A percentile compares a stretch with the other conserved stretches of the same genome.
phyloP scores from a whole-genome alignment of 2,329 filamentous ascomycete species.

The Aspergillus fructus region DNA sequence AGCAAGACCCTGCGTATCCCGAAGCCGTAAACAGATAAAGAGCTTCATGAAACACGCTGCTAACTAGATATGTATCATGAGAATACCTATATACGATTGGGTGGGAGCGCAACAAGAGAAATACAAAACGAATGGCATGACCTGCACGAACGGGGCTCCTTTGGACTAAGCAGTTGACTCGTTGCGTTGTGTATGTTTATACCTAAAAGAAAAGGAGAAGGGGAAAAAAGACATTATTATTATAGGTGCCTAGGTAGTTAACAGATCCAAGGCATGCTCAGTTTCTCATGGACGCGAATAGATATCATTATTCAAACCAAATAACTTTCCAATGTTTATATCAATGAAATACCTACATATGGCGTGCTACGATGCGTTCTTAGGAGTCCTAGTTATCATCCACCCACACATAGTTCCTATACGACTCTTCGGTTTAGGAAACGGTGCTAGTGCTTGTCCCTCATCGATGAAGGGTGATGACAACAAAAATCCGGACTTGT shows the following conservation, averaged over 20 bases:
- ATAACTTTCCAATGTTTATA: neutral
- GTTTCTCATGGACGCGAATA: neutral
- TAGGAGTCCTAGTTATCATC: neutral
- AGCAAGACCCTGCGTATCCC: conserved; percentile 94
- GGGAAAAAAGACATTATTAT: neutral
- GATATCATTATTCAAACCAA: neutral
- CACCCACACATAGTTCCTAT: too few species aligned
- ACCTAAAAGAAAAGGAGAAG: neutral
- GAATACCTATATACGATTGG: conserved; percentile 17
- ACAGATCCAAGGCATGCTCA: neutral
- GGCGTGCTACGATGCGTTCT: neutral
- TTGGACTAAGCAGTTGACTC: neutral
- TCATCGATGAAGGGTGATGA: too few species aligned
- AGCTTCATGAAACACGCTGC: conserved; percentile 15
- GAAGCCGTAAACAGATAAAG: conserved; percentile 59
- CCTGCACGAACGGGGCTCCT: conserved; percentile 4
- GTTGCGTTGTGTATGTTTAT: conserved; percentile 3
- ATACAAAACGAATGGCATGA: conserved; percentile 13
- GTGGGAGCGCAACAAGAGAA: conserved; percentile 9
- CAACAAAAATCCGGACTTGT: too few species aligned
- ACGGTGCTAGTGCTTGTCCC: too few species aligned
- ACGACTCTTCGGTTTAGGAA: too few species aligned
- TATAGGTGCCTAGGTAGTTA: neutral
- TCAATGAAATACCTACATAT: neutral
- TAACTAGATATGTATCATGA: conserved; percentile 19